phyloP scores from a whole-genome alignment of 768 basidiomycete genomes.

The Amanita brunnescens region DNA sequence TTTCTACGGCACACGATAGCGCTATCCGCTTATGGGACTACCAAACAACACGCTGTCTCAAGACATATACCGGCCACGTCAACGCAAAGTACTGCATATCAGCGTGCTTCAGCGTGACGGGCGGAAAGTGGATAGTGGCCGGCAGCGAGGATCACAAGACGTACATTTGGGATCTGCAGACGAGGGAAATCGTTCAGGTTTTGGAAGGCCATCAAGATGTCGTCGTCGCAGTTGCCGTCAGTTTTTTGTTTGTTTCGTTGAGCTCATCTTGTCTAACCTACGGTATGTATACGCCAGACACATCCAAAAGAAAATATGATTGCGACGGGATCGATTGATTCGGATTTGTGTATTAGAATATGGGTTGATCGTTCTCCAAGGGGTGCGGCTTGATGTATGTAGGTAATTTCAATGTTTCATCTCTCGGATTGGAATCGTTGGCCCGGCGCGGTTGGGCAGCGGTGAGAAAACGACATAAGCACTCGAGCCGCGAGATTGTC shows the following conservation, averaged over 20 bases:
- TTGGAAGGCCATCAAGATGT: conserved; percentile 73
- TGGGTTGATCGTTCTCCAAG: conserved; percentile 50
- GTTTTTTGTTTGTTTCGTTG: conserved; percentile 12
- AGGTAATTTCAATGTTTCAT: no score
- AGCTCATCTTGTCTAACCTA: conserved; percentile 6
- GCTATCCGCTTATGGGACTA: conserved; percentile 95
- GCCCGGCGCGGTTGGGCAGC: no score
- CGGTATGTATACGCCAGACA: conserved; percentile 38
- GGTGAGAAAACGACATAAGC: no score
- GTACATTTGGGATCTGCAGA: conserved; percentile 88
- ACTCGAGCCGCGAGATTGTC: no score
- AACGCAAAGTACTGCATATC: conserved; percentile 82
- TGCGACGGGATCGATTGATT: conserved; percentile 80
- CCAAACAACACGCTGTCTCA: conserved; percentile 81
- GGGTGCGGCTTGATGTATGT: background rate
- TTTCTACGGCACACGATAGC: conserved; percentile 90
- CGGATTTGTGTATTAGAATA: conserved; percentile 73
- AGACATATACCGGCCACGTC: conserved; percentile 79
- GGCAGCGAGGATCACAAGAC: conserved; percentile 89
- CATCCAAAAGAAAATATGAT: conserved; percentile 84
- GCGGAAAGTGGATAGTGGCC: conserved; percentile 83
- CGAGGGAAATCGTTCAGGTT: conserved; percentile 74
- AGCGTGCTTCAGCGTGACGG: conserved; percentile 77
- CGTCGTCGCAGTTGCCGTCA: conserved; percentile 74
- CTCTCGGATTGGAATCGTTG: no score